A percentile compares a stretch with the other conserved stretches of the same genome.
These are phyloP conservation scores for Stagonosporopsis cucurbitacearum DNA, from an alignment of 2,329 filamentous ascomycete genomes.

Conservation along the genomic window DNA sequence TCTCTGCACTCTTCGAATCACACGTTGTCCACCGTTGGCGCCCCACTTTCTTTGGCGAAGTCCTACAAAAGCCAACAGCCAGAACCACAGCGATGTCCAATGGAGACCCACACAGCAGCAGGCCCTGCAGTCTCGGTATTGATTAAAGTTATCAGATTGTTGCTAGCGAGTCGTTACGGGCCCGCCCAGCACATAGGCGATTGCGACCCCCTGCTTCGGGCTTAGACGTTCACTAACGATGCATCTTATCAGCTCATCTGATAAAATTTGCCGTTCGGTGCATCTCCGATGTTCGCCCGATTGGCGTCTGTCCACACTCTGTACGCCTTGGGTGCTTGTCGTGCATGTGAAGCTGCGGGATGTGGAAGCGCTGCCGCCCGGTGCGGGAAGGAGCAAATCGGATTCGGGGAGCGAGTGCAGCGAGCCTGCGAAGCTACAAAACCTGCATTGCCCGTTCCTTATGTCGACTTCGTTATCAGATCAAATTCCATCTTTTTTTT, in stretches of 20 bases:
- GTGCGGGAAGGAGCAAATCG: neutral
- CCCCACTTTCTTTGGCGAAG: slow-evolving; percentile 15
- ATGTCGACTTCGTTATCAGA: neutral
- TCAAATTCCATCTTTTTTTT: neutral
- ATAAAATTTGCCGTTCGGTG: neutral
- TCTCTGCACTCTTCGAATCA: slow-evolving; percentile 13
- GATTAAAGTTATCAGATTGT: slow-evolving; percentile 38
- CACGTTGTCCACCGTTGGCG: neutral
- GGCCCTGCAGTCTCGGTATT: slow-evolving; percentile 11
- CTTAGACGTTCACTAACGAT: slow-evolving; percentile 15
- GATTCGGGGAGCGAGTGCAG: slow-evolving; percentile 3
- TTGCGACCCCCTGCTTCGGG: neutral
- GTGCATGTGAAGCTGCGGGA: slow-evolving; percentile 8
- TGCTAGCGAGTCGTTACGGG: slow-evolving; percentile 22
- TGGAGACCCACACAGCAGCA: neutral
- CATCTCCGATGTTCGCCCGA: slow-evolving; percentile 29
- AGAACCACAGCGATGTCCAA: neutral
- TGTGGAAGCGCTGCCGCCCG: neutral
- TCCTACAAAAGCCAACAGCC: neutral
- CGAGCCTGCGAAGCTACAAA: slow-evolving; percentile 21
- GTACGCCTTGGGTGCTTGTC: neutral
- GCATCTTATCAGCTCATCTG: slow-evolving; percentile 33
- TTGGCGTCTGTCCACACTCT: neutral
- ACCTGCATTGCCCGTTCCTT: slow-evolving; percentile 13
- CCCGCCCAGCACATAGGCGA: slow-evolving; percentile 16